Percentiles rank a stretch among this genome's conserved stretches.
These are phyloP conservation scores for Kluyveromyces wickerhamii DNA, from an alignment of 805 yeast species.

Conservation along the genomic window DNA sequence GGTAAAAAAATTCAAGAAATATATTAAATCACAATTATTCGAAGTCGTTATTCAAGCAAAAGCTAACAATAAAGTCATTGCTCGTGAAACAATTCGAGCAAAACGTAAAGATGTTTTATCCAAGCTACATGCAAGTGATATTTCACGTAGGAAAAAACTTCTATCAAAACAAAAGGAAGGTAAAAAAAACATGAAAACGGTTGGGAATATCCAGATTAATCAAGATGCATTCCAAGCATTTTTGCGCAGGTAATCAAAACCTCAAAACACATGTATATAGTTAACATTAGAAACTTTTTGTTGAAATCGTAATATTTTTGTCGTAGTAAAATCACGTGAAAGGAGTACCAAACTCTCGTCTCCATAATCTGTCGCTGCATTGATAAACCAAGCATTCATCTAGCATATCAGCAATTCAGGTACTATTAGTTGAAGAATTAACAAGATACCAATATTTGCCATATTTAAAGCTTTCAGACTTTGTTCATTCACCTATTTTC, in stretches of 20 bases:
- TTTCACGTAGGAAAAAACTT: conserved; percentile 81
- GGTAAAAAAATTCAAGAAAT: conserved; percentile 76
- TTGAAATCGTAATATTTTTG: too few relatives aligned
- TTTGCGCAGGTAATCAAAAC: conserved; percentile 37
- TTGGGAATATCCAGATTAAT: conserved; percentile 71
- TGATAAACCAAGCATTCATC: too few relatives aligned
- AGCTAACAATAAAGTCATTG: conserved; percentile 70
- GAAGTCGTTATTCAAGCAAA: conserved; percentile 91
- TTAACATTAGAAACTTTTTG: too few relatives aligned
- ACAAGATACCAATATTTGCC: too few relatives aligned
- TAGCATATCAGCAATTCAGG: too few relatives aligned
- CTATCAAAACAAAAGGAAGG: conserved; percentile 90
- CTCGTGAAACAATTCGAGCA: conserved; percentile 91
- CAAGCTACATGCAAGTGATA: conserved; percentile 87
- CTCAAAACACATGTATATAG: too few relatives aligned
- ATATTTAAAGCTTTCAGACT: too few relatives aligned
- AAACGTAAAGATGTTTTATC: conserved; percentile 92
- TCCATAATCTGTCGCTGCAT: too few relatives aligned
- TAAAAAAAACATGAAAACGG: conserved; percentile 70
- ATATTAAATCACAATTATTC: conserved; percentile 71
- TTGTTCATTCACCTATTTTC: too few relatives aligned
- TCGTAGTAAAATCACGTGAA: too few relatives aligned
- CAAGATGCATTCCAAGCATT: conserved; percentile 88
- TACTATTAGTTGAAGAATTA: too few relatives aligned
- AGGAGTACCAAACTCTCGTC: too few relatives aligned